Percentiles rank a stretch among this genome's conserved stretches.
Evolutionary conservation across 2,329 filamentous ascomycete species (phyloP).

Genomic region (Akanthomyces lecanii): DNA sequence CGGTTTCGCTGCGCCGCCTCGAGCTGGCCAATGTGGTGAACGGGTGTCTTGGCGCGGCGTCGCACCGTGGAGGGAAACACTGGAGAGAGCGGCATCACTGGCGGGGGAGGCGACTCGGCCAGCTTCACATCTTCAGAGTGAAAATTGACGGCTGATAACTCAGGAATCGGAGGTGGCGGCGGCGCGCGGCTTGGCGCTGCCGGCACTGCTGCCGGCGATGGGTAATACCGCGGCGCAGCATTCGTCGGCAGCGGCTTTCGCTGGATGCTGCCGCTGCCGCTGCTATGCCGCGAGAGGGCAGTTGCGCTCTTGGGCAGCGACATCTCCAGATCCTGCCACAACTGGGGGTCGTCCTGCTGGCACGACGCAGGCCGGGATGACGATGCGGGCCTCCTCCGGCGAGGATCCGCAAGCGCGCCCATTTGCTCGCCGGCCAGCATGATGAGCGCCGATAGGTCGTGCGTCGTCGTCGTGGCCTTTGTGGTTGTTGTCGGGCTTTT

Average conservation of each 20-base stretch:
- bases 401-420: slow-evolving; percentile 6
- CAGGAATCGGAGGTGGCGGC: slow-evolving; percentile 14
- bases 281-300: neutral
- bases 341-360: neutral
- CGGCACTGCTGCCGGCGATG: neutral
- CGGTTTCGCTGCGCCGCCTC: slow-evolving; percentile 31
- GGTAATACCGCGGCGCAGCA: neutral
- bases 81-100: slow-evolving; percentile 20
- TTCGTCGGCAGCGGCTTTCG: slow-evolving; percentile 8
- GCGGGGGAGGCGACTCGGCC: neutral
- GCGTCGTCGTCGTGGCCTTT: neutral
- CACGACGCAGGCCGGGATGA: neutral
- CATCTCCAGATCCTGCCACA: slow-evolving; percentile 2
- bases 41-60: slow-evolving; percentile 49
- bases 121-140: neutral
- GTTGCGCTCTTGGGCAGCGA: slow-evolving; percentile 10
- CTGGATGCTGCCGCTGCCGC: slow-evolving; percentile 6
- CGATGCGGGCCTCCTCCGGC: neutral
- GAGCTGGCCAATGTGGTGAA: slow-evolving; percentile 46
- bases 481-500: slow-evolving; percentile 2
- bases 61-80: slow-evolving; percentile 31
- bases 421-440: slow-evolving; percentile 13
- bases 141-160: slow-evolving; percentile 7
- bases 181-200: neutral
- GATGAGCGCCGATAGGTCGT: slow-evolving; percentile 3